Evolutionary conservation across 441 rosid genomes (phyloP).

Genomic region (Flueggea neowawraea): DNA sequence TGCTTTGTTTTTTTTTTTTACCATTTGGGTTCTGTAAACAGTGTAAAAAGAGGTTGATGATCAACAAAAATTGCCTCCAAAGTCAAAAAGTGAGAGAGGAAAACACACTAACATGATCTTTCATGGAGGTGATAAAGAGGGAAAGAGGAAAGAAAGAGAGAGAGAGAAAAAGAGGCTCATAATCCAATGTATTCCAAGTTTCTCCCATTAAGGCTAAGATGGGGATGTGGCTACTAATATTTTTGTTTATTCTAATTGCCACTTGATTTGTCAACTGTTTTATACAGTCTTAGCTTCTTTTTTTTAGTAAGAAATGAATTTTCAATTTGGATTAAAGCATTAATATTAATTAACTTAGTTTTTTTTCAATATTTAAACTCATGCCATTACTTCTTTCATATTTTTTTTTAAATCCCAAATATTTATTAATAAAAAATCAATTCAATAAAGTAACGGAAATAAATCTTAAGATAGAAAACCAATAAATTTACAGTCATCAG

Average conservation of each 20-base stretch:
- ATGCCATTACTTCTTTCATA: too few species aligned
- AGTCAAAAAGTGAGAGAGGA: conserved; percentile 42
- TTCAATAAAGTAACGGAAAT: too few species aligned
- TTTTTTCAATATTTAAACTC: too few species aligned
- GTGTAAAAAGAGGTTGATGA: conserved; percentile 32
- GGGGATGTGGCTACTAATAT: neutral
- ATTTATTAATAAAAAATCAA: too few species aligned
- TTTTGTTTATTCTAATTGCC: neutral
- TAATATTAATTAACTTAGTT: too few species aligned
- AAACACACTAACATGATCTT: conserved; percentile 34
- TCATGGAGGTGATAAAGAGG: conserved; percentile 14
- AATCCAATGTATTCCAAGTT: conserved; percentile 26
- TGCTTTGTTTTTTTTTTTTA: conserved; percentile 25
- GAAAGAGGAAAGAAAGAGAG: conserved; percentile 1
- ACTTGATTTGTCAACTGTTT: too few species aligned
- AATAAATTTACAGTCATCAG: too few species aligned
- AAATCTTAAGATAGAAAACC: too few species aligned
- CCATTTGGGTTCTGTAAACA: conserved; percentile 3
- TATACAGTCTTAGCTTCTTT: too few species aligned
- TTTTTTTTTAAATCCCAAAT: too few species aligned
- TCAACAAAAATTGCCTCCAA: conserved; percentile 31
- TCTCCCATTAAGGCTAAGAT: conserved; percentile 1
- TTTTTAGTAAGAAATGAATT: too few species aligned
- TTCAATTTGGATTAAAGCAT: too few species aligned
- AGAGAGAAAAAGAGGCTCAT: conserved; percentile 23